A percentile compares a stretch with the other conserved stretches of the same genome.
Conservation (phyloP, 306 rosid species). For the Cyamopsis tetragonoloba region DNA sequence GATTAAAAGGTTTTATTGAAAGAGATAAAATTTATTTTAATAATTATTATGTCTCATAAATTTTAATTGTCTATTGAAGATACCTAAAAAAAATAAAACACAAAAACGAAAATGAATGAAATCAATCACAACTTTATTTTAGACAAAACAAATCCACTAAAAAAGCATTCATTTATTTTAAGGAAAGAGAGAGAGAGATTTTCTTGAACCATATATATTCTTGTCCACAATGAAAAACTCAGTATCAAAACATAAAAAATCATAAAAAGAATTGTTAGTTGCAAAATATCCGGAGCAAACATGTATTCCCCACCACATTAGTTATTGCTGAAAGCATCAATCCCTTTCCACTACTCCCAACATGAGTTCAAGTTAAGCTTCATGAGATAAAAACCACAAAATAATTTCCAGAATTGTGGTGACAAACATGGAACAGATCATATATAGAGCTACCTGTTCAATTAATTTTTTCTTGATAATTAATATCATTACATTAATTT, state of each 20-base stretch:
- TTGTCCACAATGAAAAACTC: neutral
- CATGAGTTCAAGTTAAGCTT: neutral
- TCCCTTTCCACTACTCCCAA: constrained; percentile 1
- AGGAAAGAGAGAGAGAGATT: neutral
- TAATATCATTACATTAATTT: neutral
- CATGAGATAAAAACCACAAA: neutral
- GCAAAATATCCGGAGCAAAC: neutral
- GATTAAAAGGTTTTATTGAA: no score
- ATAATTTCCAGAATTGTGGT: neutral
- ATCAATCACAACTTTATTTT: no score
- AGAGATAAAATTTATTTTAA: no score
- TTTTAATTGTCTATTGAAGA: neutral
- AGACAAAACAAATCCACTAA: no score
- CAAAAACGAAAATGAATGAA: no score
- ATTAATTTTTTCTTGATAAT: no score
- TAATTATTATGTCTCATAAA: no score
- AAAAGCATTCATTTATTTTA: neutral
- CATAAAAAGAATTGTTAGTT: neutral
- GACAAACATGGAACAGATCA: neutral
- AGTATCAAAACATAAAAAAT: neutral
- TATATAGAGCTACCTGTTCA: neutral
- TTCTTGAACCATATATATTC: neutral
- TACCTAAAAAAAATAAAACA: neutral
- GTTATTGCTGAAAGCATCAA: constrained; percentile 12
- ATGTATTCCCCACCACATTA: neutral